phyloP scores from a whole-genome alignment of 148 eudicot genomes.

The Nepenthes mirabilis region DNA sequence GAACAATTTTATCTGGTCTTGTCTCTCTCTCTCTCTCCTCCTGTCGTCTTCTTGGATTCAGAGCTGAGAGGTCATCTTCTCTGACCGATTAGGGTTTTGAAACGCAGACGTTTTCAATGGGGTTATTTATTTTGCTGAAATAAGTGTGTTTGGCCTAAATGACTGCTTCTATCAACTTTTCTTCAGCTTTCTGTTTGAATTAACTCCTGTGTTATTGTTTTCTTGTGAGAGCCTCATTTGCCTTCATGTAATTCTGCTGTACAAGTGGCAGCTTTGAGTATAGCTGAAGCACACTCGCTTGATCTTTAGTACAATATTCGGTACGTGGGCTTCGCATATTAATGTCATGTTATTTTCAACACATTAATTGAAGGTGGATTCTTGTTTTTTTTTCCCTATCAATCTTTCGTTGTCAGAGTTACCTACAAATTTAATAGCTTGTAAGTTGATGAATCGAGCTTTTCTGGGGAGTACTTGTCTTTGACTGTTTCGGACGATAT shows the following conservation, averaged over 20 bases:
- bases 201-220: constrained; percentile 29
- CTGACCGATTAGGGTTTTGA: constrained; percentile 49
- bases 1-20: constrained; percentile 25
- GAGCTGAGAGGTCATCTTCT: constrained; percentile 9
- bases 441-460: constrained; percentile 1
- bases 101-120: constrained; percentile 13
- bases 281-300: constrained; percentile 12
- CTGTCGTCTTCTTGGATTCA: constrained; percentile 11
- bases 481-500: too few relatives aligned
- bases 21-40: constrained; percentile 7
- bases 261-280: constrained; percentile 16
- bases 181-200: constrained; percentile 25
- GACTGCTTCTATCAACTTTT: constrained; percentile 18
- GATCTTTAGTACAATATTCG: constrained; percentile 17
- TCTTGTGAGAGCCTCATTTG: constrained; percentile 15
- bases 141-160: constrained; percentile 35
- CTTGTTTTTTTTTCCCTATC: constrained; percentile 11
- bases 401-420: constrained; percentile 1
- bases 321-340: constrained; percentile 21
- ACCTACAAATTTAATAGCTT: background rate
- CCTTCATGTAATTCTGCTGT: constrained; percentile 9
- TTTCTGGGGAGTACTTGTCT: background rate
- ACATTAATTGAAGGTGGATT: constrained; percentile 37
- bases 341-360: constrained; percentile 27
- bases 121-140: constrained; percentile 30